Conservation (phyloP, 345 rosid genomes). For the Trapa incisa region DNA sequence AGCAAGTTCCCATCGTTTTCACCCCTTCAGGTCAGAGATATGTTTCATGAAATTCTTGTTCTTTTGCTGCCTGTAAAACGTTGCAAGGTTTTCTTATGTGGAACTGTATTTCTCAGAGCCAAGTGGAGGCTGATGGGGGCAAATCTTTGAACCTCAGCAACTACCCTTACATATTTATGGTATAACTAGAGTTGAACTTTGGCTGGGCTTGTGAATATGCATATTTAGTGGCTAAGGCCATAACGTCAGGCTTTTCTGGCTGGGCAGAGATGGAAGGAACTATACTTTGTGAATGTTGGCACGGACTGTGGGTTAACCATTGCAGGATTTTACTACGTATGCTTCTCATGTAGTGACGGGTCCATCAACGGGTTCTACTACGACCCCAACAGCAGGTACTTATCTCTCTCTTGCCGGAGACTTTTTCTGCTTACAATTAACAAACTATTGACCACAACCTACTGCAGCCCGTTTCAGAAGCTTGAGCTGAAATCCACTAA, state of each 20-base stretch:
- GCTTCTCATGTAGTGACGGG: conserved; percentile 89
- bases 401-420: neutral
- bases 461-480: conserved; percentile 83
- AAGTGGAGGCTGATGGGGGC: conserved; percentile 76
- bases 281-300: conserved; percentile 86
- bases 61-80: no score
- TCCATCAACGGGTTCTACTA: conserved; percentile 85
- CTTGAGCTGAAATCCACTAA: conserved; percentile 73
- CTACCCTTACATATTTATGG: conserved; percentile 72
- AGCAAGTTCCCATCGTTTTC: conserved; percentile 67
- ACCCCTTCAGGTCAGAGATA: conserved; percentile 44
- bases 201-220: neutral
- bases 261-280: conserved; percentile 89
- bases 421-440: neutral
- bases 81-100: neutral
- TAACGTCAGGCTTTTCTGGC: conserved; percentile 8
- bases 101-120: conserved; percentile 28
- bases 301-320: conserved; percentile 93
- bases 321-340: conserved; percentile 89
- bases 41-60: neutral
- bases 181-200: conserved; percentile 11
- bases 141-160: conserved; percentile 70
- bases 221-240: neutral
- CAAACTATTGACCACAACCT: neutral
- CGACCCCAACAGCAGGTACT: conserved; percentile 84